Percentiles rank a stretch among this genome's conserved stretches.
Evolutionary conservation across 2,329 filamentous ascomycete species (phyloP).

Genomic region (Juglanconis sp.): DNA sequence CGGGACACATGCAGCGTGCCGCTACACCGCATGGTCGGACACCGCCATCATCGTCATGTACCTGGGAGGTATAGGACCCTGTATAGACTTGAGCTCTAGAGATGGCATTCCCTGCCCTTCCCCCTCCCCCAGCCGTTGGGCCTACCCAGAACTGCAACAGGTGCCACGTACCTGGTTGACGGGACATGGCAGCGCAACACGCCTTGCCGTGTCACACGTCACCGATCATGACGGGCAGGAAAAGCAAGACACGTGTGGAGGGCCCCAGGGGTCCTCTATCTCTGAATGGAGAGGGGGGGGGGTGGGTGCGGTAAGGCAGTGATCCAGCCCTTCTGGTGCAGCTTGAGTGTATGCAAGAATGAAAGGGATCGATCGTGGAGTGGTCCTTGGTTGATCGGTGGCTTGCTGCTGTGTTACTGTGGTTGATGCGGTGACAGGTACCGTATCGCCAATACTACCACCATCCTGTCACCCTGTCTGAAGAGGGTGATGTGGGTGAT

Average conservation of each 20-base stretch:
- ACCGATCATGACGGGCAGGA: slow-evolving; percentile 12
- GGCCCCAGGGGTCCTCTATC: neutral
- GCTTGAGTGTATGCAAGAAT: slow-evolving; percentile 2
- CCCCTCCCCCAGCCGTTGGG: neutral
- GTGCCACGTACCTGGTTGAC: slow-evolving; percentile 18
- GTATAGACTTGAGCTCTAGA: neutral
- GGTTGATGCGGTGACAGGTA: neutral
- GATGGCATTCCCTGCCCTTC: neutral
- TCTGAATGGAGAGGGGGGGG: neutral
- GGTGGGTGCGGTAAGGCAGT: neutral
- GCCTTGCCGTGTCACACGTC: slow-evolving; percentile 2
- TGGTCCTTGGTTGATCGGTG: slow-evolving; percentile 8
- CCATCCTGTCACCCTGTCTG: neutral
- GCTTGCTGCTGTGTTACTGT: slow-evolving; percentile 7
- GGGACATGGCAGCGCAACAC: slow-evolving; percentile 7
- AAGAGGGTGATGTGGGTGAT: too few species aligned
- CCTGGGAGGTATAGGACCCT: slow-evolving; percentile 8
- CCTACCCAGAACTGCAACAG: neutral
- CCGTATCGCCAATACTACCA: neutral
- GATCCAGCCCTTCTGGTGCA: neutral
- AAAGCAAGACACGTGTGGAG: slow-evolving; percentile 13
- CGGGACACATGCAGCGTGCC: slow-evolving; percentile 11
- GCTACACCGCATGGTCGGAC: slow-evolving; percentile 8
- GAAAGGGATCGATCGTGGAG: slow-evolving; percentile 7
- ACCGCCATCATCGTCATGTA: neutral